Evolutionary conservation across 805 yeast genomes (phyloP), one percentile per base, ranked within the genome.

Genomic region (Suhomyces emberorum): DNA sequence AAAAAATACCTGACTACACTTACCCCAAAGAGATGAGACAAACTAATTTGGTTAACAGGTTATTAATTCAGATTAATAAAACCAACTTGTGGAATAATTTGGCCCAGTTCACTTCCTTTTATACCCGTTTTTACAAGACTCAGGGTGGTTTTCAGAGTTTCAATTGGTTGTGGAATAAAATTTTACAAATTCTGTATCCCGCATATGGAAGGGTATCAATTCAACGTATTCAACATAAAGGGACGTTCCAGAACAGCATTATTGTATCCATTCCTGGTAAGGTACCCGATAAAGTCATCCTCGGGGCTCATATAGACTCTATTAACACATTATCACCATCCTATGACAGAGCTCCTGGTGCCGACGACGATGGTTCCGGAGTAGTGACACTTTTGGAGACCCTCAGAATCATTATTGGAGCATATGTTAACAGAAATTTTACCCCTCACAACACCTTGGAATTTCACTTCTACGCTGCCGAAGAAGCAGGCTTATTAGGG

Each of bases 381-480:
- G 81, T 89, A 4, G 79, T 83, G 3, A 82, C 95, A 2, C 74
- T 77, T 21, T 59, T 88, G 37, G 95, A 88, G 57, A 79, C 88
- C 1, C 72, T 88, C 49, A 72, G 93, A 46, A 60, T 84, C 11
- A 61, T 87, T 17, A 58, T 74, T 6, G 66, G 22, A 8, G 32
- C 12, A 16, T 53, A 57, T 34, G 51, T 44, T 14, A 31, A 46
- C 3, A 60, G 61, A 2, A 63, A 67, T 0, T 71, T 72, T 46
- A 49, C 61, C 39, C 88, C 89, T 9, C 62, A 72, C 29, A 86
- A 88, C 60, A 77, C 95, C 0, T 61, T 91, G 14, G 95, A 91
- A 57, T 89, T 91, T 66, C 98, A 91, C 62, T 91, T 88, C 71
- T 91, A 88, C 65, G 77, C 95, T 18, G 98, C 95, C 1, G 98